Base-by-base conservation (phyloP, 805 yeast genomes). In the Myxozyma kluyveri region DNA sequence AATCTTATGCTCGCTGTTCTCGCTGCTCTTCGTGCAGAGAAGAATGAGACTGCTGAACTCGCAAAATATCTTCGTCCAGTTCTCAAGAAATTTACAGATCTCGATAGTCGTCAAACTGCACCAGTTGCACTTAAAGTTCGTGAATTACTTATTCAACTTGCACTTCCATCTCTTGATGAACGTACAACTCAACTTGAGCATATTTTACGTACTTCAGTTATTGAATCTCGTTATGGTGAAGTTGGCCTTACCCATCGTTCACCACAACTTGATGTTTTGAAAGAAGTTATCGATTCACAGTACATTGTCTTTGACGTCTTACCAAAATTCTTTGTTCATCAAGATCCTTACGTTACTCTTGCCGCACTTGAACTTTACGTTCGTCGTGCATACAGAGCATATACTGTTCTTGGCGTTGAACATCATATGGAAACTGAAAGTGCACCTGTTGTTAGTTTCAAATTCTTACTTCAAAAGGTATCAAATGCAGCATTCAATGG, bases 291-390 rank as follows among this genome's bases (percentile, higher is more conserved):
- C 62, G 99, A 93, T 67, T 90, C 98, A 45, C 90, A 87, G 69
- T 95, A 88, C 73, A 88, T 91, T 54, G 97, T 93, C 18, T 93
- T 91, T 69, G 99, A 93, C 68, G 98, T 95, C 35, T 79, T 93
- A 69, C 79, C 95, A 41, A 97, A 88, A 72, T 93, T 93, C 73
- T 81, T 93, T 72, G 81, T 79, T 49, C 86, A 88, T 62, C 65
- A 78, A 10, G 97, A 95, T 65, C 86, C 85, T 43, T 87, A 88
- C 77, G 91, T 93, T 55, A 86, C 91, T 2, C 80, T 91, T 60
- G 98, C 99, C 33, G 98, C 99, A 33, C 88, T 96, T 42, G 97
- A 93, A 72, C 96, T 93, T 53, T 93, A 93, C 70, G 84, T 90
- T 54, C 85, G 98, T 70, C 85, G 99, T 70, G 95, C 98, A 41